These are phyloP conservation scores for Microcos paniculata DNA, from an alignment of 345 rosid genomes.

Conservation along the genomic window DNA sequence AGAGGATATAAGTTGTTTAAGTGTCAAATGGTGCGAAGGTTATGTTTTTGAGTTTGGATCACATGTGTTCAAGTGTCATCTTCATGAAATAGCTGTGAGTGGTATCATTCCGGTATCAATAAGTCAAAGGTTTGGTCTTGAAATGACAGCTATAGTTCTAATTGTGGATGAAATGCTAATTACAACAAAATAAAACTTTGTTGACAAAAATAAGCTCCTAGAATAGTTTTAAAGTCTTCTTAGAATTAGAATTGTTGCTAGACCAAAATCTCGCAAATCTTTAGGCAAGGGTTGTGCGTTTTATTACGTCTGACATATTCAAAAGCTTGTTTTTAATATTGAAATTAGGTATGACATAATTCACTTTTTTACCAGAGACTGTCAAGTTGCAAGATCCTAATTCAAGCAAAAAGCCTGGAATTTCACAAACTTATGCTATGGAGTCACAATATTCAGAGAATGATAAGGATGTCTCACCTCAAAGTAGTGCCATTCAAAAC, in stretches of 20 bases:
- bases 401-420: conserved; percentile 4
- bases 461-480: conserved; percentile 1
- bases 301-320: neutral
- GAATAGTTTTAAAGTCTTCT: neutral
- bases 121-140: neutral
- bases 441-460: neutral
- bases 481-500: conserved; percentile 1
- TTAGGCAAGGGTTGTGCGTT: neutral
- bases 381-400: conserved; percentile 1
- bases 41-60: neutral
- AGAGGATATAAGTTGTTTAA: neutral
- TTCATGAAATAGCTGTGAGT: neutral
- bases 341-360: neutral
- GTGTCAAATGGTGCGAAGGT: neutral
- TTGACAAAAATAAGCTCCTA: neutral
- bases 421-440: neutral
- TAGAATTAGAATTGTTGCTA: conserved; percentile 4
- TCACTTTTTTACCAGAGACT: neutral
- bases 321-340: neutral
- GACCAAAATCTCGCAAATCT: neutral
- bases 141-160: neutral
- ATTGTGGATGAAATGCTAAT: neutral
- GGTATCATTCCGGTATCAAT: neutral
- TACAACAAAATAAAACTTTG: neutral
- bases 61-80: neutral